These are phyloP conservation scores for Massariosphaeria phaeospora DNA, from an alignment of 495 filamentous ascomycete genomes.

Conservation along the genomic window DNA sequence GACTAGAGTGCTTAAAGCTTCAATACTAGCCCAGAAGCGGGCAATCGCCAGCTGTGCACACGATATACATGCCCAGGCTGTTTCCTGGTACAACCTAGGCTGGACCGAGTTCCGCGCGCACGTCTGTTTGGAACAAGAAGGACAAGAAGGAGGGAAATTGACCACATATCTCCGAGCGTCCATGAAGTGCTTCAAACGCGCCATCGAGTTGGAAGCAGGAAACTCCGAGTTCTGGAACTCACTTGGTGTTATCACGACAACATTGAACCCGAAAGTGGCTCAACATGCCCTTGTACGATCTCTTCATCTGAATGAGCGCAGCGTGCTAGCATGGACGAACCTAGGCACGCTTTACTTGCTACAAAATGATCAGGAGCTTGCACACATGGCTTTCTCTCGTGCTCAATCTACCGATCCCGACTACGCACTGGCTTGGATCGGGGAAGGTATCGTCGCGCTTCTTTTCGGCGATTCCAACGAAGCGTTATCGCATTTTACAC, in stretches of 20 bases:
- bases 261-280: conserved; percentile 76
- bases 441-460: conserved; percentile 80
- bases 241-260: conserved; percentile 81
- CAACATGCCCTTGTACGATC: conserved; percentile 94
- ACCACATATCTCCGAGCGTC: conserved; percentile 71
- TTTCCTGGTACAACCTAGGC: conserved; percentile 94
- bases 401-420: conserved; percentile 93
- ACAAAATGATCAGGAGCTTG: conserved; percentile 73
- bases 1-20: conserved; percentile 53
- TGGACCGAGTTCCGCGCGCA: conserved; percentile 87
- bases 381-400: conserved; percentile 81
- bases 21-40: conserved; percentile 81
- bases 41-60: conserved; percentile 67
- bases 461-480: conserved; percentile 67
- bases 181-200: conserved; percentile 89
- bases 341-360: conserved; percentile 79
- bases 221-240: conserved; percentile 98
- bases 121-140: conserved; percentile 51
- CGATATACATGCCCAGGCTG: conserved; percentile 86
- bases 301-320: conserved; percentile 83
- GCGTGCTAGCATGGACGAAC: conserved; percentile 82
- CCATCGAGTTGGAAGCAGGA: conserved; percentile 91
- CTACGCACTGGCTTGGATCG: conserved; percentile 86
- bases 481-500: conserved; percentile 80
- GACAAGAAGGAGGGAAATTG: conserved; percentile 37